Conservation (phyloP, 192 early-diverging fungal species). For the Phlyctochytrium arcticum region DNA sequence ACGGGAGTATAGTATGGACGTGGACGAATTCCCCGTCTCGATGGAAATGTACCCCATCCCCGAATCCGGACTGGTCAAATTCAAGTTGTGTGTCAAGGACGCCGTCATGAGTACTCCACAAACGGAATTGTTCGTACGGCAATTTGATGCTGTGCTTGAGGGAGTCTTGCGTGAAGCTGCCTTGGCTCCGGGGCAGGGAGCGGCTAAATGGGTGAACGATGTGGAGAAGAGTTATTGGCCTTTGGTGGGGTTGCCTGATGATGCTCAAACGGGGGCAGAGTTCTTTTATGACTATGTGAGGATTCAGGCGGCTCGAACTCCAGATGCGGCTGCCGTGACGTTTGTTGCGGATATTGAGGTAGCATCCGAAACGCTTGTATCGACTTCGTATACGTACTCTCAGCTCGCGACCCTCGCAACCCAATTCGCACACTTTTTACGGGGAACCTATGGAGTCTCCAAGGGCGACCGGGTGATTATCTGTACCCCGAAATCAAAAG, state of each 20-base stretch:
- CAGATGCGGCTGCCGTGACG: background rate
- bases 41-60: constrained; percentile 8
- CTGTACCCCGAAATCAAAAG: constrained; percentile 7
- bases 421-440: constrained; percentile 13
- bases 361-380: background rate
- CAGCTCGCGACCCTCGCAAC: constrained; percentile 22
- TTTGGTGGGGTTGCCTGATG: background rate
- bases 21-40: constrained; percentile 8
- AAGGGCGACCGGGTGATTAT: background rate
- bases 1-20: background rate
- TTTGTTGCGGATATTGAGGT: background rate
- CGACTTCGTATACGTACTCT: background rate
- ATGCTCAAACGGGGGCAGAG: background rate
- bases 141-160: background rate
- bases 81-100: too few relatives aligned
- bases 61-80: too few relatives aligned
- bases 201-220: too few relatives aligned
- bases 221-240: too few relatives aligned
- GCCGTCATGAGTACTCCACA: background rate
- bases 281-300: background rate
- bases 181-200: too few relatives aligned
- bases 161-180: too few relatives aligned
- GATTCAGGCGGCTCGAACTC: background rate
- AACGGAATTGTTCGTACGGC: background rate
- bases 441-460: background rate